These are phyloP conservation scores for Craterostigma plantagineum DNA, from an alignment of 257 asterid genomes.

Conservation along the genomic window DNA sequence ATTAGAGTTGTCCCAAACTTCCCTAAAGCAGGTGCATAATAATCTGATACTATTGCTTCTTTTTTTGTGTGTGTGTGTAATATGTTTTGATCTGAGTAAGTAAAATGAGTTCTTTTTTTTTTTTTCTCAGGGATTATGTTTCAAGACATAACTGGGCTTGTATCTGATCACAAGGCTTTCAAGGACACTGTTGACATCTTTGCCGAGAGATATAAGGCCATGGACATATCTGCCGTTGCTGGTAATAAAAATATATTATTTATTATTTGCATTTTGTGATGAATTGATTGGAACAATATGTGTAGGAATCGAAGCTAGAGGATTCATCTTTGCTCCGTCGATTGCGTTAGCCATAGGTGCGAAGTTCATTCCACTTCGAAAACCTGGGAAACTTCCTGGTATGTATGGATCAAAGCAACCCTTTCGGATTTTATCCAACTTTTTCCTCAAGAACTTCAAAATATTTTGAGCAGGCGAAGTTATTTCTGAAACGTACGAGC, in stretches of 20 bases:
- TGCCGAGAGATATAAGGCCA: slow-evolving; percentile 41
- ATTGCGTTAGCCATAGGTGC: slow-evolving; percentile 48
- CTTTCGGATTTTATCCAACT: too few species aligned
- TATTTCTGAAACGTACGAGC: slow-evolving; percentile 34
- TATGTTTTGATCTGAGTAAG: too few species aligned
- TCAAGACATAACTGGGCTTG: slow-evolving; percentile 42
- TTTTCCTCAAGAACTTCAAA: too few species aligned
- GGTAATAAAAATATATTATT: slow-evolving; percentile 15
- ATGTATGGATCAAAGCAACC: too few species aligned
- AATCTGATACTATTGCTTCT: too few species aligned
- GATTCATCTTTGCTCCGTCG: slow-evolving; percentile 36
- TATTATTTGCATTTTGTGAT: slow-evolving; percentile 3
- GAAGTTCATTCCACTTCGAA: slow-evolving; percentile 25
- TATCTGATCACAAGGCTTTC: slow-evolving; percentile 33
- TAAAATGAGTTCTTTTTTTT: not conserved
- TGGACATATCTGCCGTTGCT: slow-evolving; percentile 48
- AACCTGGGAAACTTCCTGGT: slow-evolving; percentile 37
- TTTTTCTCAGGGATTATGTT: slow-evolving; percentile 38
- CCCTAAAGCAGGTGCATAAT: slow-evolving; percentile 36
- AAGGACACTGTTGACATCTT: slow-evolving; percentile 41
- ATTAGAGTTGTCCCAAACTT: slow-evolving; percentile 50
- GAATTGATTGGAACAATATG: not conserved
- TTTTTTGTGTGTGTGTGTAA: too few species aligned
- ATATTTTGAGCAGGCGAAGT: slow-evolving; percentile 18
- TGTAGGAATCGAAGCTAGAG: slow-evolving; percentile 41